Conservation (phyloP, 345 rosid genomes). For the Ceriops zippeliana region DNA sequence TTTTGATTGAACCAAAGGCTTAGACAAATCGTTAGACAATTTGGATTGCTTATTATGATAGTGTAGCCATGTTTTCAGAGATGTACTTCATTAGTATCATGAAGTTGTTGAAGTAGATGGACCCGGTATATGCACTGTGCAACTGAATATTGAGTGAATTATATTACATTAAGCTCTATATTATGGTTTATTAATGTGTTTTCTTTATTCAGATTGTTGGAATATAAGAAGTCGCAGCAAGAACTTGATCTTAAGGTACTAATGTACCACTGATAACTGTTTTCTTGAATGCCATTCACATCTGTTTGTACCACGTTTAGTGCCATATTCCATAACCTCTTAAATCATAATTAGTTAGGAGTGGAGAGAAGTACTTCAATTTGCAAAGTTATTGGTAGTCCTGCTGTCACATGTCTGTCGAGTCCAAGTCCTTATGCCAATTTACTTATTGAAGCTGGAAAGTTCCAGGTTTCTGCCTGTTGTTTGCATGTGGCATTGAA, state of each 20-base stretch:
- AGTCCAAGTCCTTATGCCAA: too few species aligned
- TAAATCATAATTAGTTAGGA: background rate
- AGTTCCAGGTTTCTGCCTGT: too few species aligned
- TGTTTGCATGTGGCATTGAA: too few species aligned
- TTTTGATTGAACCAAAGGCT: background rate
- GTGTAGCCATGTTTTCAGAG: background rate
- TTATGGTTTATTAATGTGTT: background rate
- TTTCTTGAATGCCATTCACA: background rate
- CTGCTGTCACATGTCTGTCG: background rate
- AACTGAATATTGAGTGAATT: background rate
- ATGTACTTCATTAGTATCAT: background rate
- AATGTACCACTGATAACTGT: background rate
- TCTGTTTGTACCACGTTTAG: background rate
- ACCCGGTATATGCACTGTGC: too few species aligned
- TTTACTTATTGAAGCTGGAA: too few species aligned
- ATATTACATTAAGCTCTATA: too few species aligned
- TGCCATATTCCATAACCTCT: background rate
- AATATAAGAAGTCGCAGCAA: conserved; percentile 50
- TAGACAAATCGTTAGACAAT: background rate
- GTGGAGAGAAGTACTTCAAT: background rate
- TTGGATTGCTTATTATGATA: background rate
- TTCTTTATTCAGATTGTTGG: conserved; percentile 50
- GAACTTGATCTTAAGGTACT: conserved; percentile 63
- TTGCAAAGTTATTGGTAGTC: background rate
- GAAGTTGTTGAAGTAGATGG: too few species aligned